Conservation (phyloP, 1,284 basidiomycete genomes). For the Pholiota adiposa region DNA sequence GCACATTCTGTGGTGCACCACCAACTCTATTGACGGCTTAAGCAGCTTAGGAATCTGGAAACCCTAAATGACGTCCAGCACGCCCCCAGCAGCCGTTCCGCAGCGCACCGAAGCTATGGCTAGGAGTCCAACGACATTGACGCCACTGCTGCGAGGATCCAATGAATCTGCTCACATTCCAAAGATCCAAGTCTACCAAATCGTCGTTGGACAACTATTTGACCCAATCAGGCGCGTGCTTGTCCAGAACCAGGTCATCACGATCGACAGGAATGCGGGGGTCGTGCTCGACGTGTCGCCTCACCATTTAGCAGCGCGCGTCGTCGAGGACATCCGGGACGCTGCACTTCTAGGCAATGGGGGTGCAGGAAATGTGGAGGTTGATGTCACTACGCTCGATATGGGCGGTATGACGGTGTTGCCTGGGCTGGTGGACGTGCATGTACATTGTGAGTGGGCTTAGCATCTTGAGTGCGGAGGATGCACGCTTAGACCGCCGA, state of each 20-base stretch:
- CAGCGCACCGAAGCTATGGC: neutral
- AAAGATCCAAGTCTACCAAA: slow-evolving; percentile 9
- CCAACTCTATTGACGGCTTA: neutral
- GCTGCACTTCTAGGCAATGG: neutral
- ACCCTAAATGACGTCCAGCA: slow-evolving; percentile 3
- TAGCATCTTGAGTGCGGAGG: too few species aligned
- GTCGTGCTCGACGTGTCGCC: slow-evolving; percentile 35
- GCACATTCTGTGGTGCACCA: neutral
- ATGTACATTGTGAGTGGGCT: slow-evolving; percentile 66
- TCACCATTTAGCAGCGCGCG: neutral
- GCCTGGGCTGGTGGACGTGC: slow-evolving; percentile 69
- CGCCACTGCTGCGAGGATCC: neutral
- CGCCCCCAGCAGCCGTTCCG: neutral
- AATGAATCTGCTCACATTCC: neutral
- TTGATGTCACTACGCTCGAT: slow-evolving; percentile 45
- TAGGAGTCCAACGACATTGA: neutral
- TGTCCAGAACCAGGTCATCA: slow-evolving; percentile 41
- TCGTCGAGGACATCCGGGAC: slow-evolving; percentile 6
- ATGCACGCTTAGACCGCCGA: neutral
- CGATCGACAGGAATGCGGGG: slow-evolving; percentile 37
- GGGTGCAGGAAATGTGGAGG: neutral
- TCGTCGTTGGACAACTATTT: slow-evolving; percentile 35
- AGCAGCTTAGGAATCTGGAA: too few species aligned
- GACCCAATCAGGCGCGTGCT: slow-evolving; percentile 34
- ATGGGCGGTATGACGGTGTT: slow-evolving; percentile 55